phyloP scores from a whole-genome alignment of 164 flowering plant genomes.

The Euptelea pleiosperma region DNA sequence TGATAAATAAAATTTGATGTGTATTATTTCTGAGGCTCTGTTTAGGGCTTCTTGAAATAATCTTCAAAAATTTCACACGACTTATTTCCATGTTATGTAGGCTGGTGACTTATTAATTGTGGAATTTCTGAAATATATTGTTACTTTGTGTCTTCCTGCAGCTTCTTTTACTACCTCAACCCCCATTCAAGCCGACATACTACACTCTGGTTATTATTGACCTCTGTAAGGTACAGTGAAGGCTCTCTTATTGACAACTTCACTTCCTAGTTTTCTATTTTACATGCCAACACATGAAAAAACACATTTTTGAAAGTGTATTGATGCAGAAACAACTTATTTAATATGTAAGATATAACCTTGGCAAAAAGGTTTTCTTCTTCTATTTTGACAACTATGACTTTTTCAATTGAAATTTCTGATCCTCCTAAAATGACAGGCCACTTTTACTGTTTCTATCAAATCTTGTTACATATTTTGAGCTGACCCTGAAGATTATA shows the following conservation, averaged over 20 bases:
- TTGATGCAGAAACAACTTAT: too few relatives aligned
- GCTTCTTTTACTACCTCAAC: constrained; percentile 89
- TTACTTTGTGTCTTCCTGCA: constrained; percentile 36
- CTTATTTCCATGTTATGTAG: neutral
- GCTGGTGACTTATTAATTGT: neutral
- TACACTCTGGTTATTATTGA: constrained; percentile 94
- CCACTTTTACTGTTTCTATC: neutral
- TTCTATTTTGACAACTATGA: too few relatives aligned
- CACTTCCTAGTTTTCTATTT: neutral
- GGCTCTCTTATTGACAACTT: neutral
- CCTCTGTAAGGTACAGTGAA: constrained; percentile 81
- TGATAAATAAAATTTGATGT: neutral
- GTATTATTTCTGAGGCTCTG: neutral
- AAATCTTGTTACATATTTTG: neutral
- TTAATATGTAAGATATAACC: too few relatives aligned
- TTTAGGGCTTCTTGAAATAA: neutral
- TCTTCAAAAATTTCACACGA: neutral
- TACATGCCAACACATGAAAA: neutral
- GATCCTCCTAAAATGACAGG: too few relatives aligned
- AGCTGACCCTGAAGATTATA: constrained; percentile 10
- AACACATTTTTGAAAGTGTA: too few relatives aligned
- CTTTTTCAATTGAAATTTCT: too few relatives aligned
- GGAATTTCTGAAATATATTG: neutral
- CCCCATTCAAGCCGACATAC: constrained; percentile 93
- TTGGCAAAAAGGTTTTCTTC: too few relatives aligned